Conservation (phyloP, 495 filamentous ascomycete species). For the Mycothermus thermophilus region DNA sequence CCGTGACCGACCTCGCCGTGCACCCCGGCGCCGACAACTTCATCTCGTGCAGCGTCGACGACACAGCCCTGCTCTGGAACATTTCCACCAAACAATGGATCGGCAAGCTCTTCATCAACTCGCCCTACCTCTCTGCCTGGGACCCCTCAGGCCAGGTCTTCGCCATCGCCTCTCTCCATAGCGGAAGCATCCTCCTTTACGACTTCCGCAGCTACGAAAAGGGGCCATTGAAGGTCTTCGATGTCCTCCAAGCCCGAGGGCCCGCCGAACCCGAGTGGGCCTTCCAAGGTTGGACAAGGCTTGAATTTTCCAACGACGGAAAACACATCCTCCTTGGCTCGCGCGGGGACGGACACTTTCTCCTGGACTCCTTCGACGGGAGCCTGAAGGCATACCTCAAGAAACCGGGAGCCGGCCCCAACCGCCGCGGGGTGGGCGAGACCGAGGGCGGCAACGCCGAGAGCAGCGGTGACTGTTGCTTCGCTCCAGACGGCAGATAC, state of each 20-base stretch:
- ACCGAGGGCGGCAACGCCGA: conserved; percentile 22
- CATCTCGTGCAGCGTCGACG: conserved; percentile 77
- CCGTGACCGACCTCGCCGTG: conserved; percentile 67
- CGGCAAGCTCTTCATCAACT: conserved; percentile 61
- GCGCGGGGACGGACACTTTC: conserved; percentile 63
- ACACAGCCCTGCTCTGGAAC: conserved; percentile 82
- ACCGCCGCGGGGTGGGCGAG: conserved; percentile 37
- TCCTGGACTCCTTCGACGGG: conserved; percentile 83
- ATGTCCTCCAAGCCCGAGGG: conserved; percentile 40
- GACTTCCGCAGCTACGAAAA: conserved; percentile 89
- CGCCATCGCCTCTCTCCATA: conserved; percentile 70
- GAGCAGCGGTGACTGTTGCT: conserved; percentile 67
- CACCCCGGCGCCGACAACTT: conserved; percentile 72
- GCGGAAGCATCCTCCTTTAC: conserved; percentile 70
- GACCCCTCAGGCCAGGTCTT: conserved; percentile 84
- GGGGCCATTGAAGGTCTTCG: conserved; percentile 73
- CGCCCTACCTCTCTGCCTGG: conserved; percentile 71
- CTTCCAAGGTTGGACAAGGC: conserved; percentile 60
- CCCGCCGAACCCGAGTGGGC: conserved; percentile 19
- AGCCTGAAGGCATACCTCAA: conserved; percentile 50
- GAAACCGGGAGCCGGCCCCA: conserved; percentile 26
- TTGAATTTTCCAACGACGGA: conserved; percentile 92
- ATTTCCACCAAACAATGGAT: conserved; percentile 55
- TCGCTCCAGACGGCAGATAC: conserved; percentile 75
- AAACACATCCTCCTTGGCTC: conserved; percentile 74